A percentile compares a stretch with the other conserved stretches of the same genome.
These are phyloP conservation scores for Phaffomyces opuntiae DNA, from an alignment of 805 yeast species.

Conservation along the genomic window DNA sequence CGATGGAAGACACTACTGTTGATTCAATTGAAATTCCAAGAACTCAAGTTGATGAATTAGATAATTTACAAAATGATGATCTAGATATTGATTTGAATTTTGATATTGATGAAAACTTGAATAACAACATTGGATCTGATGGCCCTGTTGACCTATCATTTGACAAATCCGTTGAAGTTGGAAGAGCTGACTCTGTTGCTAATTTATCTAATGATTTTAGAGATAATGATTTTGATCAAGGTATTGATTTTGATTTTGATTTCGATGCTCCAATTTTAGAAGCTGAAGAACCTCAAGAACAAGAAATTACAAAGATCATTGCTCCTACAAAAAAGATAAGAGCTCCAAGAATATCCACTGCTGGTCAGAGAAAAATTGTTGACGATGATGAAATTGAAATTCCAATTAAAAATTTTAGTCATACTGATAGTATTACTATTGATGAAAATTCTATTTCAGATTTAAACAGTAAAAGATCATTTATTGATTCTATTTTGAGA, in stretches of 20 bases:
- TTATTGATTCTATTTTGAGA: conserved; percentile 10
- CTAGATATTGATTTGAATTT: conserved; percentile 48
- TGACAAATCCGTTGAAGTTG: conserved; percentile 44
- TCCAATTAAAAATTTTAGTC: conserved; percentile 15
- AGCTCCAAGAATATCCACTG: conserved; percentile 8
- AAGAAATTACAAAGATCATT: background rate
- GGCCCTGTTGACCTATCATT: conserved; percentile 24
- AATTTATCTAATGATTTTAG: conserved; percentile 12
- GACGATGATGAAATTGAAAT: conserved; percentile 22
- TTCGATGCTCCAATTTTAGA: conserved; percentile 9
- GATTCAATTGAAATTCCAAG: conserved; percentile 66
- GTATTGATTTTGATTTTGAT: conserved; percentile 3
- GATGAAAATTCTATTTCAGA: conserved; percentile 3
- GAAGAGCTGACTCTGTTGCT: conserved; percentile 32
- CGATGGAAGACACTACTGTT: conserved; percentile 27
- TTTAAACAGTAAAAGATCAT: conserved; percentile 14
- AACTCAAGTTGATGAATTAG: conserved; percentile 28
- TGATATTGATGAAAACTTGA: conserved; percentile 31
- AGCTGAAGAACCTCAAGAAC: conserved; percentile 13
- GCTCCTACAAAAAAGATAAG: conserved; percentile 7
- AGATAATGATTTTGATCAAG: conserved; percentile 4
- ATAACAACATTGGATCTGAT: conserved; percentile 16
- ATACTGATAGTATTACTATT: conserved; percentile 9
- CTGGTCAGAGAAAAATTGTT: conserved; percentile 16
- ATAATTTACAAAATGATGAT: conserved; percentile 31